Evolutionary conservation across 2,329 filamentous ascomycete genomes (phyloP).

Genomic region (Pseudopithomyces chartarum): DNA sequence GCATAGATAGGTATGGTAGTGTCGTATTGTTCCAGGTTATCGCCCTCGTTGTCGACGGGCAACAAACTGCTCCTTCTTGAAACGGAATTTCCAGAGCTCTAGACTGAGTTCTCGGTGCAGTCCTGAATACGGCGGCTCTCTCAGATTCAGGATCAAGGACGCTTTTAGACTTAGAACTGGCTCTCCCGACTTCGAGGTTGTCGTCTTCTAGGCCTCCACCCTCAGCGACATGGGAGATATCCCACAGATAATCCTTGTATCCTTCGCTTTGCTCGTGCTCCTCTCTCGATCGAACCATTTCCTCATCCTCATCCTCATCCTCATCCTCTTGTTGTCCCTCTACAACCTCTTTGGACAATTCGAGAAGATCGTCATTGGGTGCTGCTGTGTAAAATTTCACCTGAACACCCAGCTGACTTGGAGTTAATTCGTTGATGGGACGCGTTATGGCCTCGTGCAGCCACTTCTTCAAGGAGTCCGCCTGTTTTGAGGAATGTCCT

Average conservation of each 20-base stretch:
- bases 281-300: no score
- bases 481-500: not conserved
- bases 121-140: no score
- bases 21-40: no score
- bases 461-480: not conserved
- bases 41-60: no score
- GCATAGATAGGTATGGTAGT: no score
- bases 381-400: not conserved
- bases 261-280: not conserved
- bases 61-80: no score
- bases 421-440: not conserved
- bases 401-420: not conserved
- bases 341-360: not conserved
- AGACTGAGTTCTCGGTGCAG: no score
- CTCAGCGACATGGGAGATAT: no score
- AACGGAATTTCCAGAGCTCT: no score
- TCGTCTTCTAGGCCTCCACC: no score
- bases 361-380: not conserved
- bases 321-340: not conserved
- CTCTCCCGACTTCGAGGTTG: no score
- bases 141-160: not conserved
- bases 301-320: not conserved
- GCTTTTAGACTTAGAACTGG: no score
- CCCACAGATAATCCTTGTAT: not conserved
- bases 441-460: not conserved